These are phyloP conservation scores for Pseudogymnoascus sp. DNA, from an alignment of 2,329 filamentous ascomycete genomes.

Conservation along the genomic window DNA sequence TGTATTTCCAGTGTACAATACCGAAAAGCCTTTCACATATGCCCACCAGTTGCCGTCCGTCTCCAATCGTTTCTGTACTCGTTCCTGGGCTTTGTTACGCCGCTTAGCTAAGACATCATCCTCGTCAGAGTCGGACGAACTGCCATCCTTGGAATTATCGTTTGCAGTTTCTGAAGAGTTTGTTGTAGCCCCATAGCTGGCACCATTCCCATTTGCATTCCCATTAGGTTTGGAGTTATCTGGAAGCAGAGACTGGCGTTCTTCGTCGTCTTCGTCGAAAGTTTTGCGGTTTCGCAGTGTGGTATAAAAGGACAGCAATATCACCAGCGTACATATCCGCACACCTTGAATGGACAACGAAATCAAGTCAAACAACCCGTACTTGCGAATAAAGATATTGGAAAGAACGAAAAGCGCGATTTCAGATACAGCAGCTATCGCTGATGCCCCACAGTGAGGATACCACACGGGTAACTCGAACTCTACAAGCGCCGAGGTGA, in stretches of 20 bases:
- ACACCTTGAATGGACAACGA: conserved; percentile 21
- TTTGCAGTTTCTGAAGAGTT: conserved; percentile 9
- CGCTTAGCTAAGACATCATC: conserved; percentile 38
- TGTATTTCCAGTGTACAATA: conserved; percentile 20
- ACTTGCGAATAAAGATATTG: conserved; percentile 18
- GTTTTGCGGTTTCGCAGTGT: conserved; percentile 21
- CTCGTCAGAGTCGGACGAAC: conserved; percentile 16
- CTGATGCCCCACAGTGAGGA: conserved; percentile 55
- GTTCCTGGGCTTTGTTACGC: conserved; percentile 47
- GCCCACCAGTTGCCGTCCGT: conserved; percentile 69
- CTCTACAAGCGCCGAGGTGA: conserved; percentile 47
- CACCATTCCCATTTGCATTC: conserved; percentile 19
- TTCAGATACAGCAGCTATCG: conserved; percentile 51
- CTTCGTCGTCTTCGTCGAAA: conserved; percentile 41
- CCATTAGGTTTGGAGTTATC: conserved; percentile 32
- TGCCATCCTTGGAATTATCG: conserved; percentile 12
- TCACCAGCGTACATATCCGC: conserved; percentile 27
- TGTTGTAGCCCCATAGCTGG: neutral
- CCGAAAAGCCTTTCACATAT: conserved; percentile 66
- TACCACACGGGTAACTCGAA: conserved; percentile 48
- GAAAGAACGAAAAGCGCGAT: conserved; percentile 36
- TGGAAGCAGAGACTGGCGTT: conserved; percentile 50
- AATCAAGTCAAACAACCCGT: conserved; percentile 20
- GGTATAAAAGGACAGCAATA: conserved; percentile 30
- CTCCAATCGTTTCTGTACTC: conserved; percentile 60